A percentile compares a stretch with the other conserved stretches of the same genome.
Evolutionary conservation across 495 filamentous ascomycete species (phyloP).

Genomic region (Aspergillus taichungensis): DNA sequence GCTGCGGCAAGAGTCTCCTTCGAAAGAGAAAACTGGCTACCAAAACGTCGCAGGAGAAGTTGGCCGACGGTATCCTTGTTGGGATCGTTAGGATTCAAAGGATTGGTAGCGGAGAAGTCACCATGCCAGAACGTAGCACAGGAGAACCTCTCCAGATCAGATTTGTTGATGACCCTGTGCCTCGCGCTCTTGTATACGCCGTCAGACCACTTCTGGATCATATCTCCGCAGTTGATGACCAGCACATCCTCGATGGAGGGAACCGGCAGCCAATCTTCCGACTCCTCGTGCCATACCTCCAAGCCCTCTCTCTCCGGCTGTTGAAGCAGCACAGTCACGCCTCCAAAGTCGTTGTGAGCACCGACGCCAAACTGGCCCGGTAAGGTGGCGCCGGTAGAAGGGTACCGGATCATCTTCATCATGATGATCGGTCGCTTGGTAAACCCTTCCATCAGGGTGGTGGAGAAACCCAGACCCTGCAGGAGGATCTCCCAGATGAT

Average conservation of each 20-base stretch:
- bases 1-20: no score
- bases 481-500: no score
- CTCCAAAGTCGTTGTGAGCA: conserved; percentile 46
- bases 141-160: conserved; percentile 12
- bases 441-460: no score
- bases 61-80: no score
- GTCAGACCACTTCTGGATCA: conserved; percentile 27
- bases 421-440: conserved; percentile 1
- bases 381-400: neutral
- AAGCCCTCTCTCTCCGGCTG: conserved; percentile 28
- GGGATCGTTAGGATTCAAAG: no score
- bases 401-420: neutral
- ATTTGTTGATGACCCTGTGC: conserved; percentile 24
- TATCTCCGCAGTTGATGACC: conserved; percentile 42
- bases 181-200: conserved; percentile 19
- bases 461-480: no score
- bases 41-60: no score
- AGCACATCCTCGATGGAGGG: conserved; percentile 27
- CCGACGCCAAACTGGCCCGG: conserved; percentile 24
- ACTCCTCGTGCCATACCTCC: conserved; percentile 31
- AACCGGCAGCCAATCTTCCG: conserved; percentile 22
- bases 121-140: no score
- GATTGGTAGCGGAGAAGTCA: no score
- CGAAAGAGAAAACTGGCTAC: no score
- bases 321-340: conserved; percentile 36